Evolutionary conservation across 495 filamentous ascomycete species (phyloP).

Genomic region (Aspergillus sparsus): DNA sequence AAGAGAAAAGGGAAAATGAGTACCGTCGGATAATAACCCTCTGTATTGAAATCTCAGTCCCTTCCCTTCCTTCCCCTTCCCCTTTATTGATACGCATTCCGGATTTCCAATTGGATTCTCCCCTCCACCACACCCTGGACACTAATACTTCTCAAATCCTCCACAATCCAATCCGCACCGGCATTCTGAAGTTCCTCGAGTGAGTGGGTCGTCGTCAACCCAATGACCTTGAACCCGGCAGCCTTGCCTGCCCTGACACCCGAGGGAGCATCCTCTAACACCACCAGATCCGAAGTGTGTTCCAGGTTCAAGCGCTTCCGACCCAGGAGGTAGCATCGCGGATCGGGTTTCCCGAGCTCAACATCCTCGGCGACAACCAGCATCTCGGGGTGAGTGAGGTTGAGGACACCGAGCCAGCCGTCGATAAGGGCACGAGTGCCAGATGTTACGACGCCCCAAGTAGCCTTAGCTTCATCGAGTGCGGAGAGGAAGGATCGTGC

Average conservation of each 20-base stretch:
- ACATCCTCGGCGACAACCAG: slow-evolving; percentile 89
- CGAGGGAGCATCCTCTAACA: slow-evolving; percentile 93
- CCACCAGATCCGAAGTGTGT: slow-evolving; percentile 61
- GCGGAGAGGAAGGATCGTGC: slow-evolving; percentile 56
- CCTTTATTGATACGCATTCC: slow-evolving; percentile 45
- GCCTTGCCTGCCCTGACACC: slow-evolving; percentile 86
- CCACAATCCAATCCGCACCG: slow-evolving; percentile 84
- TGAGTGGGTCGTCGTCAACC: slow-evolving; percentile 82
- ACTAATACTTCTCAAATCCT: slow-evolving; percentile 72
- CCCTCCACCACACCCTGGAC: slow-evolving; percentile 55
- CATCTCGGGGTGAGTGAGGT: slow-evolving; percentile 69
- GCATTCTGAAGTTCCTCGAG: slow-evolving; percentile 68
- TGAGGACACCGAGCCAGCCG: slow-evolving; percentile 82
- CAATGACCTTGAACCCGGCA: slow-evolving; percentile 85
- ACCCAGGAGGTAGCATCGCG: slow-evolving; percentile 79
- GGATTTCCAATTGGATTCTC: slow-evolving; percentile 56
- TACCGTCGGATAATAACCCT: background rate
- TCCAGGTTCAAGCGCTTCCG: slow-evolving; percentile 60
- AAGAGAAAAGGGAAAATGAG: no score
- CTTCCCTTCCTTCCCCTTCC: background rate
- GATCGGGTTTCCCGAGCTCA: slow-evolving; percentile 78
- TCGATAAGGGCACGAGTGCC: slow-evolving; percentile 78
- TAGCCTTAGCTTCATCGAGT: slow-evolving; percentile 57
- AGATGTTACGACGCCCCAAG: slow-evolving; percentile 93
- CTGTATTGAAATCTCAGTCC: background rate